Conservation (phyloP, 2,329 filamentous ascomycete species). For the Arthrobotrys pseudoclavata region DNA sequence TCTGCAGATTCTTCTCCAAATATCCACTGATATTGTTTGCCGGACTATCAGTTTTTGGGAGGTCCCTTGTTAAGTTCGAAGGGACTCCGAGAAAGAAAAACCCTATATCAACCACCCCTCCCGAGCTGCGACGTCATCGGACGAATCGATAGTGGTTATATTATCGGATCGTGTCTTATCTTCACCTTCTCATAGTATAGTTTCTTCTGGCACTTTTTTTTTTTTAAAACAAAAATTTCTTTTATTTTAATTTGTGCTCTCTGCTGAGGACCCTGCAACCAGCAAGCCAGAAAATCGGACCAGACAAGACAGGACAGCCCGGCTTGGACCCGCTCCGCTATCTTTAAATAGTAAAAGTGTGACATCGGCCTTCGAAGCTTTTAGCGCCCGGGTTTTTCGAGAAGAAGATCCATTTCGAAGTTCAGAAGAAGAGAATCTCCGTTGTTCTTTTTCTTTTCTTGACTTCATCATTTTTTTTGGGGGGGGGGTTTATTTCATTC, state of each 20-base stretch:
- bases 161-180: slow-evolving; percentile 38
- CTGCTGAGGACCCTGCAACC: slow-evolving; percentile 44
- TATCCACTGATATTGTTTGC: neutral
- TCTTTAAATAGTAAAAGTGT: slow-evolving; percentile 24
- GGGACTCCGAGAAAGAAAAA: neutral
- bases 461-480: no score
- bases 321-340: slow-evolving; percentile 36
- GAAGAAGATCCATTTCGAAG: neutral
- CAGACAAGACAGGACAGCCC: slow-evolving; percentile 3
- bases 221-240: slow-evolving; percentile 20
- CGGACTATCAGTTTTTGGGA: neutral
- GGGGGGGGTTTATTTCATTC: slow-evolving; percentile 34
- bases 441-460: no score
- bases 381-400: slow-evolving; percentile 47
- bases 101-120: neutral
- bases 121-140: slow-evolving; percentile 50
- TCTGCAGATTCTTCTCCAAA: neutral
- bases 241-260: neutral
- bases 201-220: slow-evolving; percentile 19
- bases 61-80: neutral
- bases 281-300: neutral
- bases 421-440: neutral
- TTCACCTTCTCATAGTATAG: slow-evolving; percentile 11
- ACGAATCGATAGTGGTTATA: slow-evolving; percentile 34
- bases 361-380: slow-evolving; percentile 25